Conservation (phyloP, 148 eudicot genomes). For the Persicaria tinctoria region DNA sequence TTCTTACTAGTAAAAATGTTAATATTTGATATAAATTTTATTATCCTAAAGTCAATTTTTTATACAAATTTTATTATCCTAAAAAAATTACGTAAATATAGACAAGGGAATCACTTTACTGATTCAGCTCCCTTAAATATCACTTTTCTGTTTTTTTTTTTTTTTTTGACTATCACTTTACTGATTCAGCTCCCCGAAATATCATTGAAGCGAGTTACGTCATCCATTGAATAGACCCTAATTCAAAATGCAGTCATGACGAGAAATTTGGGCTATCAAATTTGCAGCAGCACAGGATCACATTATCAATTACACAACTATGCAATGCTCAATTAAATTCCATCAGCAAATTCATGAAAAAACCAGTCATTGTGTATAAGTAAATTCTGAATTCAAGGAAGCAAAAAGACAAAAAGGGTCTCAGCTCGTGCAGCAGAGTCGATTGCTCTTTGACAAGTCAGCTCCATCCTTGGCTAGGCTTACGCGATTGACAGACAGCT, state of each 20-base stretch:
- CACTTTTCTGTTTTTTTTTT: background rate
- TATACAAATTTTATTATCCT: too few relatives aligned
- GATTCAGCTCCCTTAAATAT: background rate
- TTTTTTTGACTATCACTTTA: too few relatives aligned
- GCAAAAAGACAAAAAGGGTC: background rate
- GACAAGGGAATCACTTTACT: too few relatives aligned
- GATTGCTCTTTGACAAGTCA: constrained; percentile 35
- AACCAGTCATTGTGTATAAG: background rate
- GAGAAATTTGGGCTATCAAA: background rate
- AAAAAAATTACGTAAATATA: too few relatives aligned
- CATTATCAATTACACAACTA: background rate
- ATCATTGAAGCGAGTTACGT: background rate
- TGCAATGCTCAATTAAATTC: background rate
- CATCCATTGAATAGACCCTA: background rate
- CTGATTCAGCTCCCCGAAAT: background rate
- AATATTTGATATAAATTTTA: too few relatives aligned
- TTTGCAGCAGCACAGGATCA: background rate
- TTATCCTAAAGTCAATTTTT: too few relatives aligned
- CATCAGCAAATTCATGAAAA: background rate
- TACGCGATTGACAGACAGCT: constrained; percentile 59
- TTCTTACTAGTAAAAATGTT: too few relatives aligned
- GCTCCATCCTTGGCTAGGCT: constrained; percentile 41
- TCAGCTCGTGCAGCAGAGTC: constrained; percentile 55
- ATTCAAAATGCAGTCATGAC: background rate
- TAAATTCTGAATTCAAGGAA: background rate